Percentiles rank a stretch among this genome's conserved stretches.
Conservation (phyloP, 352 stramenopile species). For the Elongisporangium anandrum region DNA sequence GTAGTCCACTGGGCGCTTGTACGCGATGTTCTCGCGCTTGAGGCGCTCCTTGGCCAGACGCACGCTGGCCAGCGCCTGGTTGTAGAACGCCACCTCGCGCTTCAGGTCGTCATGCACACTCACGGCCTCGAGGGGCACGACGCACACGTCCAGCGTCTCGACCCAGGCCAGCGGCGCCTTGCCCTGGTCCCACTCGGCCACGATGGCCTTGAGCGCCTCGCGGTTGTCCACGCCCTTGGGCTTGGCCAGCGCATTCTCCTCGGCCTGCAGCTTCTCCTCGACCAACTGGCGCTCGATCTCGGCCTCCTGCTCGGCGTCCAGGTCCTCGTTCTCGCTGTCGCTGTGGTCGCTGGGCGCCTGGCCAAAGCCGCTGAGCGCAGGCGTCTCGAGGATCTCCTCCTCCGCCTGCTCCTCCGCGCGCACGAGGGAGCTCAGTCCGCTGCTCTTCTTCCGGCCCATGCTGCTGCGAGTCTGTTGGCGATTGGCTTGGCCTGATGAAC, state of each 20-base stretch:
- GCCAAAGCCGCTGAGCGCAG: slow-evolving; percentile 53
- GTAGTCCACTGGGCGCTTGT: slow-evolving; percentile 96
- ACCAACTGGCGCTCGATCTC: slow-evolving; percentile 75
- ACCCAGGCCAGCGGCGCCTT: slow-evolving; percentile 58
- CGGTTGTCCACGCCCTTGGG: slow-evolving; percentile 67
- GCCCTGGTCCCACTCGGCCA: slow-evolving; percentile 46
- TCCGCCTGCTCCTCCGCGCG: slow-evolving; percentile 69
- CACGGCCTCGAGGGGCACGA: slow-evolving; percentile 44
- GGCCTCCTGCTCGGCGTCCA: slow-evolving; percentile 48
- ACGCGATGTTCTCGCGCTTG: slow-evolving; percentile 72
- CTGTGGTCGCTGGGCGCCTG: slow-evolving; percentile 17
- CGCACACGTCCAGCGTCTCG: slow-evolving; percentile 77
- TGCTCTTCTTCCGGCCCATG: slow-evolving; percentile 42
- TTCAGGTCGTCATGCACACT: slow-evolving; percentile 89
- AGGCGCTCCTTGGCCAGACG: slow-evolving; percentile 68
- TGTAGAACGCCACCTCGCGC: slow-evolving; percentile 96
- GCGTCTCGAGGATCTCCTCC: slow-evolving; percentile 82
- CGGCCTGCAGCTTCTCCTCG: slow-evolving; percentile 56
- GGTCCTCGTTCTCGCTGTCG: slow-evolving; percentile 38
- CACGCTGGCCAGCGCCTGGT: slow-evolving; percentile 79
- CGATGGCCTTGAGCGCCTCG: slow-evolving; percentile 59
- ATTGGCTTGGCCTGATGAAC: too few relatives aligned
- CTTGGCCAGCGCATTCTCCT: slow-evolving; percentile 31
- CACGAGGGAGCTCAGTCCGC: slow-evolving; percentile 51
- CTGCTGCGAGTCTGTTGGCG: not conserved